phyloP scores from a whole-genome alignment of 495 filamentous ascomycete species.

The Lepraria neglecta region DNA sequence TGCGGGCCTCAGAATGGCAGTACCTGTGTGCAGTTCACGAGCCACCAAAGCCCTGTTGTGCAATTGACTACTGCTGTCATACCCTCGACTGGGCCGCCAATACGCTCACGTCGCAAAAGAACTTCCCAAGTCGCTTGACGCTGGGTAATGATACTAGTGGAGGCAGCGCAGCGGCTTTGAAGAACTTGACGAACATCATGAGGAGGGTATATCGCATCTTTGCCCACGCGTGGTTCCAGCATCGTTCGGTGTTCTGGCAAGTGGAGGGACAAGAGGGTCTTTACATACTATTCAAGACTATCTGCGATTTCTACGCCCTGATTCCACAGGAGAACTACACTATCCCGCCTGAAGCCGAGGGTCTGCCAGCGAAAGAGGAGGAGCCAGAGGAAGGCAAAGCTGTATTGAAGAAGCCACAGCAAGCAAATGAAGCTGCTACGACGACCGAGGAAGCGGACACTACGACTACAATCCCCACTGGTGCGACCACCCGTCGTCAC shows the following conservation, averaged over 20 bases:
- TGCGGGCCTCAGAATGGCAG: constrained; percentile 98
- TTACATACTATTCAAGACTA: constrained; percentile 93
- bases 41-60: constrained; percentile 87
- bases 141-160: constrained; percentile 58
- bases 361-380: constrained; percentile 30
- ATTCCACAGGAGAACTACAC: constrained; percentile 94
- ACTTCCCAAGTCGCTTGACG: constrained; percentile 83
- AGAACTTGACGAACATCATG: constrained; percentile 90
- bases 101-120: constrained; percentile 79
- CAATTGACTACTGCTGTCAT: constrained; percentile 98
- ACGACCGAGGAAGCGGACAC: constrained; percentile 30
- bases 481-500: constrained; percentile 65
- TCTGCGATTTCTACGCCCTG: constrained; percentile 83
- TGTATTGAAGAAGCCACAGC: constrained; percentile 63
- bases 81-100: constrained; percentile 96
- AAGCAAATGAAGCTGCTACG: constrained; percentile 38
- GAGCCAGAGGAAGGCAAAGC: constrained; percentile 13
- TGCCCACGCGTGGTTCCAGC: constrained; percentile 98
- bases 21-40: constrained; percentile 98
- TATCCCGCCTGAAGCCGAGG: constrained; percentile 87
- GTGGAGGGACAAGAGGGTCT: constrained; percentile 83
- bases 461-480: constrained; percentile 40
- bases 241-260: constrained; percentile 89
- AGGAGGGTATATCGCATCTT: constrained; percentile 92
- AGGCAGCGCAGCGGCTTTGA: constrained; percentile 55